Evolutionary conservation across 1,139 yeast species (phyloP).

Genomic region (Yamadazyma oceani): DNA sequence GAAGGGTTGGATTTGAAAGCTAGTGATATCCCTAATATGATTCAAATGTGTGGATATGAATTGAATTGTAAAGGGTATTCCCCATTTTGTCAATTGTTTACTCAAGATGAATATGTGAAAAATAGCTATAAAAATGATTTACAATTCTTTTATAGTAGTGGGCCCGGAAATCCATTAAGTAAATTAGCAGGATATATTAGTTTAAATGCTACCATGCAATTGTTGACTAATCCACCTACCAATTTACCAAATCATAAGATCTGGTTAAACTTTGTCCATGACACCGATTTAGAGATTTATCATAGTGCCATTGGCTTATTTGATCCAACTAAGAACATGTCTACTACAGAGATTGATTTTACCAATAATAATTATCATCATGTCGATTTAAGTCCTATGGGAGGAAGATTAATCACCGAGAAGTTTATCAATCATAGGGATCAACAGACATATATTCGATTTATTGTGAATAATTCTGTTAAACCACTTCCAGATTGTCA

Average conservation of each 20-base stretch:
- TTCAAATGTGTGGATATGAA: conserved; percentile 55
- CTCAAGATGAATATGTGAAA: conserved; percentile 47
- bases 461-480: conserved; percentile 57
- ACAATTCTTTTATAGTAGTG: conserved; percentile 45
- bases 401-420: conserved; percentile 52
- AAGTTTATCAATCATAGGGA: conserved; percentile 38
- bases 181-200: conserved; percentile 30
- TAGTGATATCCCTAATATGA: conserved; percentile 40
- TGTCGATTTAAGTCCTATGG: conserved; percentile 55
- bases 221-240: conserved; percentile 21
- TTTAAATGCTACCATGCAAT: conserved; percentile 31
- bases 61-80: conserved; percentile 49
- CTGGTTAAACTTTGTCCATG: conserved; percentile 55
- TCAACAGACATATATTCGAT: conserved; percentile 42
- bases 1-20: conserved; percentile 40
- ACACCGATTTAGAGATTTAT: conserved; percentile 51
- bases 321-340: conserved; percentile 29
- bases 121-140: conserved; percentile 48
- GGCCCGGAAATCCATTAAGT: conserved; percentile 46
- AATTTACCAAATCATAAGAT: conserved; percentile 30
- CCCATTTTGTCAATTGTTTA: conserved; percentile 52
- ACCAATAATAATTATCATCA: conserved; percentile 41
- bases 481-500: conserved; percentile 52
- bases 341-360: conserved; percentile 33
- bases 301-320: conserved; percentile 54